Base-by-base conservation (phyloP, 805 yeast genomes). In the Blastobotrys mokoenaii region DNA sequence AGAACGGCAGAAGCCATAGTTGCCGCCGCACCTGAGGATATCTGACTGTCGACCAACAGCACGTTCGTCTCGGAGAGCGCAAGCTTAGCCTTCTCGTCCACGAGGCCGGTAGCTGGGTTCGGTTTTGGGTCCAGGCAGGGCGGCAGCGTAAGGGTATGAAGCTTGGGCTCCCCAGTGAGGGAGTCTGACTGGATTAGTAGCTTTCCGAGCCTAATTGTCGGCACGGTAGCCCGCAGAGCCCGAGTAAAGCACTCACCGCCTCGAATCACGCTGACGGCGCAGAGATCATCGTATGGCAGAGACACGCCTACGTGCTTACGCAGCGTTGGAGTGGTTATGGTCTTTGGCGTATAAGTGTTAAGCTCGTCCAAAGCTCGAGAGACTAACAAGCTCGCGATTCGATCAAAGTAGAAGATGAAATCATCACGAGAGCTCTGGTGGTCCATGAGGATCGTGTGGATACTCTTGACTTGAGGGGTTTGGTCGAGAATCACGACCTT, bases 191-290 rank as follows among this genome's bases (percentile, higher is more conserved):
- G 96, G 55, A 90, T 88, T 40, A 90, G 68, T 18, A 90, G 61
- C 58, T 89, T 85, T 0, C 98, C 97, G 31, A 87, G 72, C 9
- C 77, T 73, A 10, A 86, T 79, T 42, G 80, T 86, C 8, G 1
- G 96, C 20, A 87, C 70, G 0, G 89, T 77, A 52, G 79, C 79
- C 48, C 84, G 76, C 34, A 90, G 68, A 0, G 96, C 82, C 27
- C 74, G 76, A 76, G 84, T 80, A 57, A 89, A 89, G 58, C 96
- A 85, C 60, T 88, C 97, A 3, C 98, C 98, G 0, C 96, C 88
- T 51, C 96, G 73, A 27, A 89, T 81, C 36, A 89, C 77, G 51
- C 82, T 82, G 4, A 87, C 84, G 0, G 93, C 93, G 25, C 83
- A 68, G 8, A 84, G 67, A 10, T 73, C 71, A 47, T 77, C 76